phyloP scores from a whole-genome alignment of 768 basidiomycete species.

The Lactifluus hygrophoroides region DNA sequence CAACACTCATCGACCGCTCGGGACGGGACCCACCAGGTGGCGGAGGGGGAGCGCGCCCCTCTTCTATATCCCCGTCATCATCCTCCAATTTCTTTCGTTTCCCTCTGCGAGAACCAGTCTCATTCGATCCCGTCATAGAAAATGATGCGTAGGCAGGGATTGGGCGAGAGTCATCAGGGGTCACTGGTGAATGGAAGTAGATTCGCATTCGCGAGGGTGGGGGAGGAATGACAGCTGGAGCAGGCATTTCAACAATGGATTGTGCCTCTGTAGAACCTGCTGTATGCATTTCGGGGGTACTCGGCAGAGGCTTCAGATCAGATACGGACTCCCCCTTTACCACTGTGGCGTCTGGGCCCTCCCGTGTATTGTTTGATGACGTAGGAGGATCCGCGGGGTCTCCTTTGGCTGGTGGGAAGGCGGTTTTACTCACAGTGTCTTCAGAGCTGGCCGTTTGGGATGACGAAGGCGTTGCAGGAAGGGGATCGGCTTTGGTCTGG shows the following conservation, averaged over 20 bases:
- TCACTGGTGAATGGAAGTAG: conserved; percentile 86
- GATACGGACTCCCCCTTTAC: not conserved
- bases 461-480: conserved; percentile 28
- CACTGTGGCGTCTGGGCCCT: not conserved
- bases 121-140: conserved; percentile 38
- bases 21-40: conserved; percentile 39
- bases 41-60: conserved; percentile 57
- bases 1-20: conserved; percentile 39
- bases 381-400: conserved; percentile 6
- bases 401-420: not conserved
- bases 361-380: not conserved
- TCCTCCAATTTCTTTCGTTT: conserved; percentile 88
- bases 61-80: conserved; percentile 75
- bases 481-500: conserved; percentile 22
- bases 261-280: not conserved
- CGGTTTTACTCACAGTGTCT: conserved; percentile 2
- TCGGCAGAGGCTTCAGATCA: not conserved
- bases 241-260: conserved; percentile 20
- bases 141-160: conserved; percentile 53
- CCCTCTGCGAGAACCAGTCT: conserved; percentile 52
- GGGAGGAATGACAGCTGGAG: conserved; percentile 28
- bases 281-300: not conserved
- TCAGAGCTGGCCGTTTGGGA: conserved; percentile 26
- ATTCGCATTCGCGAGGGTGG: conserved; percentile 80
- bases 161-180: conserved; percentile 70